Evolutionary conservation across 2,329 filamentous ascomycete genomes (phyloP), one percentile per base, ranked within the genome.

Genomic region (Pestalotiopsis sp.): DNA sequence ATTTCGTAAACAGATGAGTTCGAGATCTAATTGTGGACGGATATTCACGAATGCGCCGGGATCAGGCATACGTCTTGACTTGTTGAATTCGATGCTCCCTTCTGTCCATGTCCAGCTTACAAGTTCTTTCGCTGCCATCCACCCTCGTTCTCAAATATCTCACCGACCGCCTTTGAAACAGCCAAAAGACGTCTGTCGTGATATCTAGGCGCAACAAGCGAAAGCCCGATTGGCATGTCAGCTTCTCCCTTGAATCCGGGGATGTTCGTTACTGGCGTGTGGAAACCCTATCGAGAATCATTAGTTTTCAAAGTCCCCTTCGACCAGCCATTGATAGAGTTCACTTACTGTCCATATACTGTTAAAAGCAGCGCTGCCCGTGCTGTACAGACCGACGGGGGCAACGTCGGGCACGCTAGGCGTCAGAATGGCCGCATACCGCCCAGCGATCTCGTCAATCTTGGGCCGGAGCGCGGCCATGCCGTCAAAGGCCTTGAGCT

Each of bases 261-360:
- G 0, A 92, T 76, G 69, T 92, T 91, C n/a, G 91, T 77, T 0
- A 89, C 87, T 0, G 90, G 90, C 1, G 83, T 86, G 70, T 92
- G 90, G 14, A 92, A 77, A 12, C 80, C 81, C 80, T 83, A 14
- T 12, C 12, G 27, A 67, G 25, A 13, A n/a, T 31, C 11, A 36
- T 65, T 27, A 27, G 2, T 60, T 70, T 36, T 11, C 5, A 12
- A 27, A 39, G 56, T 65, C 14, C 7, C 1, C 31, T 9, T 31
- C 7, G 1, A 41, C 17, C 20, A 17, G 12, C 13, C 7, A 7
- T 41, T 13, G n/a, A 61, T 59, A 12, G 3, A 31, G 27, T 59
- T 6, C 11, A 76, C 83, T 77, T 68, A 87, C 85, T 27, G 87
- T 88, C 86, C 86, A 88, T 0, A 84, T 82, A 14, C 75, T 73